These are phyloP conservation scores for Phytophthora nicotianae DNA, from an alignment of 352 stramenopile genomes.

Conservation along the genomic window DNA sequence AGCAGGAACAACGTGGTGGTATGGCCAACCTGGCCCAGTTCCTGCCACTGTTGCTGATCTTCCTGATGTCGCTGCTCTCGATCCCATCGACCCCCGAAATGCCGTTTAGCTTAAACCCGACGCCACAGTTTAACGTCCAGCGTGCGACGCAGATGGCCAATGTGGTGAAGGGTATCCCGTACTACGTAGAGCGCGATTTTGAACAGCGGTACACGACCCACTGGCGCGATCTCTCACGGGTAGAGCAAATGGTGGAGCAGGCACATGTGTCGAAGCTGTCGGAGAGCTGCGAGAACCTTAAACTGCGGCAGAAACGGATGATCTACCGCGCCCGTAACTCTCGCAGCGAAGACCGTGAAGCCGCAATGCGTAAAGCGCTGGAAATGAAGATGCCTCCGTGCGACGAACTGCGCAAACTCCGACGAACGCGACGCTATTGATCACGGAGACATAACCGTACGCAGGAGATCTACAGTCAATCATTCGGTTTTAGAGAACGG, in stretches of 20 bases:
- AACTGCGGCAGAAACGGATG: conserved; percentile 87
- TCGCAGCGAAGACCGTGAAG: conserved; percentile 75
- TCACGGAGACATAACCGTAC: conserved; percentile 2
- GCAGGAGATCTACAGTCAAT: conserved; percentile 15
- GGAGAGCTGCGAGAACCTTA: conserved; percentile 82
- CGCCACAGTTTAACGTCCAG: conserved; percentile 74
- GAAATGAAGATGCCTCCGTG: conserved; percentile 88
- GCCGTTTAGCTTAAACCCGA: conserved; percentile 86
- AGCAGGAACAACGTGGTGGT: conserved; percentile 45
- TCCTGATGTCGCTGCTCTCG: conserved; percentile 83
- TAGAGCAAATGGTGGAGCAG: conserved; percentile 90
- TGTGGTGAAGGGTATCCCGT: conserved; percentile 86
- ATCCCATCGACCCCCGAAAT: conserved; percentile 72
- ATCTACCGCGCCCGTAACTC: conserved; percentile 86
- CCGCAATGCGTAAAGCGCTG: conserved; percentile 75
- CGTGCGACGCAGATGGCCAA: conserved; percentile 81
- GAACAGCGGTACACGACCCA: conserved; percentile 86
- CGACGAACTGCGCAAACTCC: conserved; percentile 75
- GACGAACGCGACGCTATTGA: conserved; percentile 68
- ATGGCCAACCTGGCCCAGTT: conserved; percentile 78
- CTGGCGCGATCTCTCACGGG: conserved; percentile 81
- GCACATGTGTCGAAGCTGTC: conserved; percentile 71
- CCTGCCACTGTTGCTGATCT: conserved; percentile 85
- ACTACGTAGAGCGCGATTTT: conserved; percentile 89
- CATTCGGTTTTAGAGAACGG: conserved; percentile 20